These are phyloP conservation scores for Hydnomerulius pinastri DNA, from an alignment of 768 basidiomycete genomes.

Conservation along the genomic window DNA sequence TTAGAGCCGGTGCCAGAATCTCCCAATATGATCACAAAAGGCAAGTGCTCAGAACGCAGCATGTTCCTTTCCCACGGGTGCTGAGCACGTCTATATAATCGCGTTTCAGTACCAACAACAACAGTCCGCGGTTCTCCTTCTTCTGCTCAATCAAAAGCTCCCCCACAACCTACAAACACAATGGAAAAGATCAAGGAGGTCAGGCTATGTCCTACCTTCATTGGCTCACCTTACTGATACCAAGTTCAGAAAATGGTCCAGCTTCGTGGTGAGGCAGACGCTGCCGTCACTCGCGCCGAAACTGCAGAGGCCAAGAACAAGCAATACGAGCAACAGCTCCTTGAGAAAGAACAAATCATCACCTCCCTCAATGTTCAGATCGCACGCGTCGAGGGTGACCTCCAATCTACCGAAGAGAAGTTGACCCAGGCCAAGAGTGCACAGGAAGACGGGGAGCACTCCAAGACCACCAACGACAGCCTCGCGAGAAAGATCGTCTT, in stretches of 20 bases:
- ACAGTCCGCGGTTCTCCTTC: slow-evolving; percentile 13
- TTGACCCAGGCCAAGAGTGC: slow-evolving; percentile 65
- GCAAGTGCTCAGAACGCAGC: slow-evolving; percentile 16
- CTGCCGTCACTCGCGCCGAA: slow-evolving; percentile 80
- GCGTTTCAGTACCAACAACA: slow-evolving; percentile 18
- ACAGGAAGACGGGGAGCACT: slow-evolving; percentile 67
- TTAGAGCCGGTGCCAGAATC: background rate
- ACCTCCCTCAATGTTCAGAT: slow-evolving; percentile 76
- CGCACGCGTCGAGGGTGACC: slow-evolving; percentile 58
- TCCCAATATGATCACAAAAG: slow-evolving; percentile 35
- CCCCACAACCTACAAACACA: slow-evolving; percentile 16
- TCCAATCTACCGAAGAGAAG: slow-evolving; percentile 70
- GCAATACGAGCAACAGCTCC: slow-evolving; percentile 66
- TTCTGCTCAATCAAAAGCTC: slow-evolving; percentile 6
- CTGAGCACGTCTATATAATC: slow-evolving; percentile 22
- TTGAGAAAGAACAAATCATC: slow-evolving; percentile 86
- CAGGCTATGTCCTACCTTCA: background rate
- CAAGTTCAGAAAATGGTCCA: slow-evolving; percentile 63
- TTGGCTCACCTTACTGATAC: slow-evolving; percentile 3
- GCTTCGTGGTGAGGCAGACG: slow-evolving; percentile 86
- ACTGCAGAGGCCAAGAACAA: slow-evolving; percentile 84
- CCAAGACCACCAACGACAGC: slow-evolving; percentile 71
- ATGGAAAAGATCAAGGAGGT: slow-evolving; percentile 57
- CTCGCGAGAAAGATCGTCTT: slow-evolving; percentile 84
- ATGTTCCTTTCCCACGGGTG: slow-evolving; percentile 36